Evolutionary conservation across 2,329 filamentous ascomycete species (phyloP).

Genomic region (Helotiales sp.): DNA sequence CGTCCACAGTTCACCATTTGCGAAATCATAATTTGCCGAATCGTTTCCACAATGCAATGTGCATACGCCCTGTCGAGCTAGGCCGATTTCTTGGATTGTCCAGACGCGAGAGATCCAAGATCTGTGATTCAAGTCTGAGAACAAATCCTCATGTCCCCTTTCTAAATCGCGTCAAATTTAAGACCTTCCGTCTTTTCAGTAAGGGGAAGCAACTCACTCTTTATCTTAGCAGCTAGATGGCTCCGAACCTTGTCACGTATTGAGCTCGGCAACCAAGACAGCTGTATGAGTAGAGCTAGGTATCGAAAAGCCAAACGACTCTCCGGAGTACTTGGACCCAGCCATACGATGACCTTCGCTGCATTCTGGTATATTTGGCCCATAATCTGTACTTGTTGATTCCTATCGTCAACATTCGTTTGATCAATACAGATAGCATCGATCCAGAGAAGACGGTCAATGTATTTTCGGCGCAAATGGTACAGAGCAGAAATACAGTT

Average conservation of each 20-base stretch:
- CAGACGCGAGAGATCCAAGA: conserved; percentile 19
- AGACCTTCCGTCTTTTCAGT: too few relatives aligned
- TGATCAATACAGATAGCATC: conserved; percentile 15
- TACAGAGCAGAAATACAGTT: conserved; percentile 8
- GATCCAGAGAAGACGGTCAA: conserved; percentile 14
- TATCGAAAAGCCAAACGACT: conserved; percentile 8
- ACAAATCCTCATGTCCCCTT: neutral
- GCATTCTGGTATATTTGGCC: conserved; percentile 15
- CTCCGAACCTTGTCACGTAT: neutral
- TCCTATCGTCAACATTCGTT: neutral
- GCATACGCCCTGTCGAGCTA: neutral
- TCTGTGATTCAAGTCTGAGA: neutral
- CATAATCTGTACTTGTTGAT: conserved; percentile 36
- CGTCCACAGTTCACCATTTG: neutral
- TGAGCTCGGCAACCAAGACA: neutral
- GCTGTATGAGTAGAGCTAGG: neutral
- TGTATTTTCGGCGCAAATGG: neutral
- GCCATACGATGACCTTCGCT: conserved; percentile 10
- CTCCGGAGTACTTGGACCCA: conserved; percentile 3
- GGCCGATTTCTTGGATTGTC: conserved; percentile 16
- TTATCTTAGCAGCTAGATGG: neutral
- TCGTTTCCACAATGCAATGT: neutral
- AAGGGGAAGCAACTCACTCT: neutral
- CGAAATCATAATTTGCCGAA: neutral
- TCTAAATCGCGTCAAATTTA: too few relatives aligned